phyloP scores from a whole-genome alignment of 1,284 basidiomycete species.

The Tetrapyrgos nigripes region DNA sequence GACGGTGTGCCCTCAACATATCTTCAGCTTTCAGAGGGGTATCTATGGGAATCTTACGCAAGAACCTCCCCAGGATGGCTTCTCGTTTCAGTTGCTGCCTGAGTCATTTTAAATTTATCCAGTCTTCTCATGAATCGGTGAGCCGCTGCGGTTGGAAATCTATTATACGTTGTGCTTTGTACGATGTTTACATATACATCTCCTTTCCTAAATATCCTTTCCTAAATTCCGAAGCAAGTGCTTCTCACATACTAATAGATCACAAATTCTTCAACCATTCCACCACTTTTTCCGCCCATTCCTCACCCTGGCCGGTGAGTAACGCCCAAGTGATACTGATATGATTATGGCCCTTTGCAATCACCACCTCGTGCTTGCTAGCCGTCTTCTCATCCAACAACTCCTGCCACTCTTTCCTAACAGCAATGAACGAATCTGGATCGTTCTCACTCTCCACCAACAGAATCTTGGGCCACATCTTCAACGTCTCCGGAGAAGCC shows the following conservation, averaged over 20 bases:
- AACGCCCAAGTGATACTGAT: constrained; percentile 60
- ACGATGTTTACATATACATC: no score
- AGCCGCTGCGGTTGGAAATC: no score
- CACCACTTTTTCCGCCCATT: constrained; percentile 60
- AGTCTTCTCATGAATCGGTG: no score
- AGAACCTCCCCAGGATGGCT: no score
- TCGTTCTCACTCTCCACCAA: constrained; percentile 59
- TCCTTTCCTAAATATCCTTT: no score
- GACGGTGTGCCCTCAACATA: no score
- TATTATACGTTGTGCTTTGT: no score
- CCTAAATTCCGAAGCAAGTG: no score
- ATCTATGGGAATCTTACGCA: no score
- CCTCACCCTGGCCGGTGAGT: constrained; percentile 60
- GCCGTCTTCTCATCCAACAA: constrained; percentile 39
- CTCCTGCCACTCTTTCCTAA: constrained; percentile 40
- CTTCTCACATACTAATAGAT: neutral
- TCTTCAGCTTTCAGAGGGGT: no score
- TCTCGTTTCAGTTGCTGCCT: no score
- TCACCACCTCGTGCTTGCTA: constrained; percentile 33
- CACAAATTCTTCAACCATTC: constrained; percentile 46
- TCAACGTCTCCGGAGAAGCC: constrained; percentile 40
- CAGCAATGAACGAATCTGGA: constrained; percentile 46
- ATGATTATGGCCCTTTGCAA: constrained; percentile 67
- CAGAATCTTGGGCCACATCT: constrained; percentile 50
- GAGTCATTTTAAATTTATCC: no score